Percentiles rank a stretch among this genome's conserved stretches.
Conservation (phyloP, 192 early-diverging fungal genomes). For the Entomortierella chlamydospora region DNA sequence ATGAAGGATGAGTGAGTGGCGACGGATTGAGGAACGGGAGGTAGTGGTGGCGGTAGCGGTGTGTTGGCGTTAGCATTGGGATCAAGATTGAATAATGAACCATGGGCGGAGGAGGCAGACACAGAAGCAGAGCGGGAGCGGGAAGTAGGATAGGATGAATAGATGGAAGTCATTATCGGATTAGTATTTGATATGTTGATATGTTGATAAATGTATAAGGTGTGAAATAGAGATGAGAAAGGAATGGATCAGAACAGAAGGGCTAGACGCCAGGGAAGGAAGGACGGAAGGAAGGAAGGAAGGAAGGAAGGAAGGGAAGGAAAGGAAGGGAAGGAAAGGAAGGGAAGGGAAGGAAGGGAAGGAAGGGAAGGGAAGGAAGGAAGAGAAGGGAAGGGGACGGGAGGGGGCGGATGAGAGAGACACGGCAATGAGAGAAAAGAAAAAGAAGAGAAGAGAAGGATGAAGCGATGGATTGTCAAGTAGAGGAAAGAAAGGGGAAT, state of each 20-base stretch:
- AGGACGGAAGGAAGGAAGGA: too few relatives aligned
- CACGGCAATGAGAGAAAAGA: too few relatives aligned
- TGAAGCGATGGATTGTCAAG: background rate
- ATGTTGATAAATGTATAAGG: too few relatives aligned
- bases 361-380: too few relatives aligned
- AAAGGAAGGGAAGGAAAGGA: too few relatives aligned
- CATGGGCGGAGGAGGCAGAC: constrained; percentile 18
- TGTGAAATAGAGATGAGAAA: too few relatives aligned
- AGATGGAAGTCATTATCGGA: constrained; percentile 2
- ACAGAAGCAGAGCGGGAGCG: constrained; percentile 39
- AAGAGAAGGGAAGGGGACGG: too few relatives aligned
- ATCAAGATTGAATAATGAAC: background rate
- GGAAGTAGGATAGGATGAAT: constrained; percentile 5
- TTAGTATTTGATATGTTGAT: background rate
- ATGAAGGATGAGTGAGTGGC: constrained; percentile 49
- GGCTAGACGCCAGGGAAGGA: too few relatives aligned
- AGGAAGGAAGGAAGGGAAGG: too few relatives aligned
- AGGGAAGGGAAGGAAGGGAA: too few relatives aligned
- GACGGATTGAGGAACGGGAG: constrained; percentile 17
- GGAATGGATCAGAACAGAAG: too few relatives aligned
- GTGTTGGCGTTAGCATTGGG: background rate
- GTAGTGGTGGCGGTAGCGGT: background rate
- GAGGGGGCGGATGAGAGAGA: too few relatives aligned
- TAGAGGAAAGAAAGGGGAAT: background rate
- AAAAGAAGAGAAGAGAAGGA: background rate